These are phyloP conservation scores for Fusarium sp. DNA, from an alignment of 2,329 filamentous ascomycete genomes.

Conservation along the genomic window DNA sequence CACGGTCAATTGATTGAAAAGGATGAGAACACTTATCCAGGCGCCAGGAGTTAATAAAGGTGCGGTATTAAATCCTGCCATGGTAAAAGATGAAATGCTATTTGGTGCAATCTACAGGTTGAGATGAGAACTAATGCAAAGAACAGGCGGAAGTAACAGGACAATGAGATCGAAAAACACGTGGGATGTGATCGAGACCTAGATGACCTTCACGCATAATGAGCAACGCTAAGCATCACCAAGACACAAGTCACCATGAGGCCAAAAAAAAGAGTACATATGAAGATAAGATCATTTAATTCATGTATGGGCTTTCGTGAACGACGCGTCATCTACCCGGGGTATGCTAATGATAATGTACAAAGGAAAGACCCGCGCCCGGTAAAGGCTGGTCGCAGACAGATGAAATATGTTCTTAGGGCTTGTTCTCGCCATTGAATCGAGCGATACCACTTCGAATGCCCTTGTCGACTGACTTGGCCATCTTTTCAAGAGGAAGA, in stretches of 20 bases:
- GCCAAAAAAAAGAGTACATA: neutral
- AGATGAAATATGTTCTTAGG: slow-evolving; percentile 3
- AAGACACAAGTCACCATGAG: neutral
- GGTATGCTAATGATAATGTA: slow-evolving; percentile 37
- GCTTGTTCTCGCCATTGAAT: slow-evolving; percentile 45
- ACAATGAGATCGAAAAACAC: neutral
- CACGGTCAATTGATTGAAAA: neutral
- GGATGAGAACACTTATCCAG: neutral
- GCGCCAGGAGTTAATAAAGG: neutral
- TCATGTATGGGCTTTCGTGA: slow-evolving; percentile 17
- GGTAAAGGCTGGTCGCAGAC: neutral
- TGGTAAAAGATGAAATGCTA: neutral
- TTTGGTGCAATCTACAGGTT: neutral
- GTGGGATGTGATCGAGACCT: neutral
- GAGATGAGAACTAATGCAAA: neutral
- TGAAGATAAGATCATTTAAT: slow-evolving; percentile 9
- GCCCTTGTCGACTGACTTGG: slow-evolving; percentile 57
- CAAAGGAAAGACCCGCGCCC: slow-evolving; percentile 20
- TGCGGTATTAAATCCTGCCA: neutral
- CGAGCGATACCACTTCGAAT: slow-evolving; percentile 59
- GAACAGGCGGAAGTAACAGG: too few relatives aligned
- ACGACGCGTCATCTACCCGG: slow-evolving; percentile 21
- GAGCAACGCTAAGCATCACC: neutral
- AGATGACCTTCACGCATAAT: neutral
- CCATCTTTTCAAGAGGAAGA: slow-evolving; percentile 61